Evolutionary conservation across 2,329 filamentous ascomycete genomes (phyloP).

Genomic region (Fusarium miscanthi): DNA sequence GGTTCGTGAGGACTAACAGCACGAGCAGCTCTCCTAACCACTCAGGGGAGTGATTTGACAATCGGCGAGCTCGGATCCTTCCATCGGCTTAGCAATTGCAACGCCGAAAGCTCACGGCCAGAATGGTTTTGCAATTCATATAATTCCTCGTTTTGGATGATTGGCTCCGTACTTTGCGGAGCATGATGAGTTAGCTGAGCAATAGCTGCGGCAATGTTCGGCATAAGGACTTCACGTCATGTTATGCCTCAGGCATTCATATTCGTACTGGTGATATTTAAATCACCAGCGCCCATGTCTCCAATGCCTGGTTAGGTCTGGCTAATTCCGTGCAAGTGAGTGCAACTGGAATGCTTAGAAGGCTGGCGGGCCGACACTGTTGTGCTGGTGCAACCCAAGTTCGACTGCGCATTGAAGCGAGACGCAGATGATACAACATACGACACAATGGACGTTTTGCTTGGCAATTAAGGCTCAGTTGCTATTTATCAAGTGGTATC

Average conservation of each 20-base stretch:
- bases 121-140: not conserved
- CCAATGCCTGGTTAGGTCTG: not conserved
- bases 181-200: conserved; percentile 7
- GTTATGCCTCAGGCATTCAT: conserved; percentile 12
- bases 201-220: conserved; percentile 24
- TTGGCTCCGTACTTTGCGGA: conserved; percentile 6
- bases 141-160: not conserved
- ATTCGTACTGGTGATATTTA: not conserved
- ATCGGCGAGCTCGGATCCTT: not conserved
- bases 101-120: not conserved
- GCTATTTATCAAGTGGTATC: conserved; percentile 30
- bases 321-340: not conserved
- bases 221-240: not conserved
- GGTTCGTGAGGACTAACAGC: not conserved
- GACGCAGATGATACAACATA: not conserved
- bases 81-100: not conserved
- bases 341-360: not conserved
- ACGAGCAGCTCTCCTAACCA: not conserved
- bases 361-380: conserved; percentile 10
- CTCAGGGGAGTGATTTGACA: not conserved
- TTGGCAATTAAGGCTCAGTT: not conserved
- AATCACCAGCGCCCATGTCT: not conserved
- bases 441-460: not conserved
- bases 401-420: not conserved
- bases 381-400: not conserved